A percentile compares a stretch with the other conserved stretches of the same genome.
Conservation (phyloP, 495 filamentous ascomycete species). For the Daldinia concentrica region DNA sequence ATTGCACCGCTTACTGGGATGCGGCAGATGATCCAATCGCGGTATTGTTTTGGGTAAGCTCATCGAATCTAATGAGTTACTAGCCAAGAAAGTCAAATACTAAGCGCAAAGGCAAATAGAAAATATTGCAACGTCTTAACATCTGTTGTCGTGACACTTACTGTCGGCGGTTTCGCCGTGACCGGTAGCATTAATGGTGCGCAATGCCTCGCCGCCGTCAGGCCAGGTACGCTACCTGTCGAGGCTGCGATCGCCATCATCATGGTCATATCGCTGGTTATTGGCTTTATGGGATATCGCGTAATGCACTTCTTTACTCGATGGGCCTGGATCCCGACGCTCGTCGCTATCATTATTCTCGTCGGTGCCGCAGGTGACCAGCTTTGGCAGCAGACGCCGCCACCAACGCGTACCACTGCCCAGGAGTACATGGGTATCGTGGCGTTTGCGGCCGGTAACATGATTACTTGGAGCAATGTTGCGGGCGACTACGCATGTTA, state of each 20-base stretch:
- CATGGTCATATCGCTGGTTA: conserved; percentile 56
- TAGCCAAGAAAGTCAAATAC: background rate
- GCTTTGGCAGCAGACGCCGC: conserved; percentile 47
- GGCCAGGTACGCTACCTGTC: conserved; percentile 56
- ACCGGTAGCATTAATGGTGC: conserved; percentile 54
- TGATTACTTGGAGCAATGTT: conserved; percentile 47
- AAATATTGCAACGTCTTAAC: conserved; percentile 34
- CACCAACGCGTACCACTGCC: conserved; percentile 9
- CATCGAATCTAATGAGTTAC: background rate
- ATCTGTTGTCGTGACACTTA: conserved; percentile 51
- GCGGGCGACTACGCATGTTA: conserved; percentile 50
- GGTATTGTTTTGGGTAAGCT: conserved; percentile 63
- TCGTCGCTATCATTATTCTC: conserved; percentile 60
- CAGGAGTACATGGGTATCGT: conserved; percentile 38
- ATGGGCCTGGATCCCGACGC: conserved; percentile 65
- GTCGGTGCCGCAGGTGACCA: conserved; percentile 60
- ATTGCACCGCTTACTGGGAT: conserved; percentile 62
- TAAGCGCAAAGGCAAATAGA: conserved; percentile 2
- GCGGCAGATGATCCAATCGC: conserved; percentile 64
- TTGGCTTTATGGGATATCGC: conserved; percentile 62
- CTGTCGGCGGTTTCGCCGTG: conserved; percentile 56
- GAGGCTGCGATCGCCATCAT: conserved; percentile 62
- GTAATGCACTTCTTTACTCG: conserved; percentile 64
- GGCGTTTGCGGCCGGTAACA: conserved; percentile 44
- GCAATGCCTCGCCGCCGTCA: conserved; percentile 56